These are phyloP conservation scores for Actinidia arguta DNA, from an alignment of 179 eudicot genomes.

Conservation along the genomic window DNA sequence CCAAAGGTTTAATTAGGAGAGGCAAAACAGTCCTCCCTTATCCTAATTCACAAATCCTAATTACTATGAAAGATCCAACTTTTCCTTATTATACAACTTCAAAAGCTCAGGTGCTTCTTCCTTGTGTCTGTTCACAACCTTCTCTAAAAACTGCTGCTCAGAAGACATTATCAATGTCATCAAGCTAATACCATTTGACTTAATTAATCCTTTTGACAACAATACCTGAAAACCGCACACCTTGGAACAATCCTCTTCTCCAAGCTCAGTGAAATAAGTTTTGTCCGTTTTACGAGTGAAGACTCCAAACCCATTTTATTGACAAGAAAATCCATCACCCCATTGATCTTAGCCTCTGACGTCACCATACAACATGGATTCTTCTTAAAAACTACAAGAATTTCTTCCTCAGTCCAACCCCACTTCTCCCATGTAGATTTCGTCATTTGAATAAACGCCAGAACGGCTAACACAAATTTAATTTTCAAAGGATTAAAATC, in stretches of 20 bases:
- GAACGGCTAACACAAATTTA: slow-evolving; percentile 20
- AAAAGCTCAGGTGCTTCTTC: background rate
- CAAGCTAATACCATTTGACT: background rate
- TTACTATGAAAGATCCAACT: slow-evolving; percentile 6
- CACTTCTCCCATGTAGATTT: slow-evolving; percentile 32
- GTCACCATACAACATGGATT: slow-evolving; percentile 29
- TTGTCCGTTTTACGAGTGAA: background rate
- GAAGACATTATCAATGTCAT: background rate
- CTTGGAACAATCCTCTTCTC: slow-evolving; percentile 34
- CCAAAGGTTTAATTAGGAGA: background rate
- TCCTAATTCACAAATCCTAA: too few relatives aligned
- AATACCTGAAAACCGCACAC: slow-evolving; percentile 19
- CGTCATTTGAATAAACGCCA: background rate
- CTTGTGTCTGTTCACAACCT: background rate
- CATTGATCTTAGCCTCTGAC: slow-evolving; percentile 34
- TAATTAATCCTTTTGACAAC: background rate
- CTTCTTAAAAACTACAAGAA: slow-evolving; percentile 30
- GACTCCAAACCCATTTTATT: slow-evolving; percentile 28
- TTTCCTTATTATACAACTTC: background rate
- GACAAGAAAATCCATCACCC: slow-evolving; percentile 30
- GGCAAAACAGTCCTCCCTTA: background rate
- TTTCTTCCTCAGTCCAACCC: slow-evolving; percentile 41
- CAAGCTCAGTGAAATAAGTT: slow-evolving; percentile 17
- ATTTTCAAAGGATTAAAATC: slow-evolving; percentile 27
- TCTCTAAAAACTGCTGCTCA: background rate